These are phyloP conservation scores for Nymphaea thermarum DNA, from an alignment of 164 flowering plant species.

Conservation along the genomic window DNA sequence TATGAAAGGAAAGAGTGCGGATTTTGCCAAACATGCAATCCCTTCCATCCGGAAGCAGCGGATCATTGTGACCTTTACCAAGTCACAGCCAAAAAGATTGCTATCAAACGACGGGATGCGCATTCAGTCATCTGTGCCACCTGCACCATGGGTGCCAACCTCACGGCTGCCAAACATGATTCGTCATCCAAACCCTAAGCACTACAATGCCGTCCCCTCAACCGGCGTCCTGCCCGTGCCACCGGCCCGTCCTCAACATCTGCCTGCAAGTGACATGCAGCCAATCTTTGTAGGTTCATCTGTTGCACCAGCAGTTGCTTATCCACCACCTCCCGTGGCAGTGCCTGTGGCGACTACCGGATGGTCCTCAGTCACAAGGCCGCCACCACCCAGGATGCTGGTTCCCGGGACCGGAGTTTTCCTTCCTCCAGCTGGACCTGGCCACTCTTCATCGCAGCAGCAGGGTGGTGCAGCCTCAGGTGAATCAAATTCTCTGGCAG, in stretches of 20 bases:
- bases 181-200: conserved; percentile 43
- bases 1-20: conserved; percentile 73
- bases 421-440: conserved; percentile 76
- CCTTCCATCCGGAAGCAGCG: conserved; percentile 59
- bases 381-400: conserved; percentile 49
- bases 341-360: conserved; percentile 50
- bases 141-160: conserved; percentile 47
- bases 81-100: conserved; percentile 43
- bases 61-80: conserved; percentile 56
- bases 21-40: conserved; percentile 63
- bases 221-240: conserved; percentile 56
- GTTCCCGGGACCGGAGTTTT: conserved; percentile 91
- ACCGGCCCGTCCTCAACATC: conserved; percentile 29
- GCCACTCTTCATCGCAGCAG: conserved; percentile 25
- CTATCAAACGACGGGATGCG: conserved; percentile 20
- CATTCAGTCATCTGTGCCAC: conserved; percentile 19
- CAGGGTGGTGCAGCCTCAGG: conserved; percentile 7
- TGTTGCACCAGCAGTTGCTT: conserved; percentile 30
- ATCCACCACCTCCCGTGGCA: conserved; percentile 35
- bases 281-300: conserved; percentile 48
- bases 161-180: conserved; percentile 26
- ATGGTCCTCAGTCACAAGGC: conserved; percentile 52
- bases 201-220: conserved; percentile 33
- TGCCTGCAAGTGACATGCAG: conserved; percentile 44
- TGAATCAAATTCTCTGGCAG: conserved; percentile 16